phyloP scores from a whole-genome alignment of 2,329 filamentous ascomycete genomes.

The Trichophyton verrucosum region DNA sequence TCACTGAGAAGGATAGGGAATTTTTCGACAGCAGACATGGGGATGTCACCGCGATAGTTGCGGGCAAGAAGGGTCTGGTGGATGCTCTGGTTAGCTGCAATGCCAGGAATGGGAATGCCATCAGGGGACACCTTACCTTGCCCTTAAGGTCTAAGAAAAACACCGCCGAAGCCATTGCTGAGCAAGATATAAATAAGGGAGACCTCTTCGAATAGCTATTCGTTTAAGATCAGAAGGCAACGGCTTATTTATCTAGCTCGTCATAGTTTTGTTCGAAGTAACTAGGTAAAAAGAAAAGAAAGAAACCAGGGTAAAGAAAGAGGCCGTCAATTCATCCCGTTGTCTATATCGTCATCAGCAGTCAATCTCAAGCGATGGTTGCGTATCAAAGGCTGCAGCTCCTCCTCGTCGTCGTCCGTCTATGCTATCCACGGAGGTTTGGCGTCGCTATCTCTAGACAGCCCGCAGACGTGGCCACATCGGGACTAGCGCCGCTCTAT shows the following conservation, averaged over 20 bases:
- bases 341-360: background rate
- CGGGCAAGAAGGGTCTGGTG: slow-evolving; percentile 85
- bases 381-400: background rate
- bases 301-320: background rate
- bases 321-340: background rate
- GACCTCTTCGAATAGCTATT: background rate
- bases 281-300: background rate
- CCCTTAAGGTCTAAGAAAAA: slow-evolving; percentile 99
- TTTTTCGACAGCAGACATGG: slow-evolving; percentile 97
- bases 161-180: slow-evolving; percentile 80
- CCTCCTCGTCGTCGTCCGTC: background rate
- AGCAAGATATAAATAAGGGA: background rate
- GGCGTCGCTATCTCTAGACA: slow-evolving; percentile 2
- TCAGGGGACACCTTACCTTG: slow-evolving; percentile 53
- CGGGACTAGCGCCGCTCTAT: slow-evolving; percentile 9
- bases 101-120: background rate
- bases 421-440: background rate
- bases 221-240: background rate
- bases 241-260: background rate
- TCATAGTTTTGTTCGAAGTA: background rate
- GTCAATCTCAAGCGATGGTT: background rate
- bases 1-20: slow-evolving; percentile 93
- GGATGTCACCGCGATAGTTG: slow-evolving; percentile 96
- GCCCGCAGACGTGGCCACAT: slow-evolving; percentile 7
- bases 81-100: background rate